Evolutionary conservation across 176 grass and related monocot genomes (phyloP).

Genomic region (Triticum turgidum): DNA sequence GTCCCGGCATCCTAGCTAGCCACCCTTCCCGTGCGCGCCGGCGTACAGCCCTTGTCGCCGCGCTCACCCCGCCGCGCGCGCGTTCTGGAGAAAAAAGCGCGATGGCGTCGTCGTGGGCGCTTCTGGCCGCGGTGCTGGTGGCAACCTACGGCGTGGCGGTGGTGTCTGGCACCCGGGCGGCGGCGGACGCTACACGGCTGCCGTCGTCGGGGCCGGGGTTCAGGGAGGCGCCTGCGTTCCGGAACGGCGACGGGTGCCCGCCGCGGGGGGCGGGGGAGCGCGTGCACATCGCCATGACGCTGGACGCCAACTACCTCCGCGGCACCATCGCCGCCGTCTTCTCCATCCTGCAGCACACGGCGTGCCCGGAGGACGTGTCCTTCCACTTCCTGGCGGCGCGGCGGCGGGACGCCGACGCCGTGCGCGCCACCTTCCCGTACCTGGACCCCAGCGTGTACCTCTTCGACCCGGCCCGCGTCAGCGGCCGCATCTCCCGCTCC

Average conservation of each 20-base stretch:
- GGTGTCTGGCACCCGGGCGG: neutral
- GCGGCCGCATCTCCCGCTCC: slow-evolving; percentile 72
- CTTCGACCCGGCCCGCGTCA: slow-evolving; percentile 71
- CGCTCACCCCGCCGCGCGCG: neutral
- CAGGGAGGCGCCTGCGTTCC: slow-evolving; percentile 65
- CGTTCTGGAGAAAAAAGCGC: neutral
- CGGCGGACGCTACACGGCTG: neutral
- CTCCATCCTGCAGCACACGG: slow-evolving; percentile 89
- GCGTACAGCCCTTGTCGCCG: neutral
- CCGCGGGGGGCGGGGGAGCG: slow-evolving; percentile 6
- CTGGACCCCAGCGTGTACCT: slow-evolving; percentile 56
- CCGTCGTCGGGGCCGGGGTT: slow-evolving; percentile 15
- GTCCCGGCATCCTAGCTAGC: neutral
- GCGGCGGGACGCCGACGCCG: neutral
- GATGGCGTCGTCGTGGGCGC: neutral
- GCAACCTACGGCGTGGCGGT: neutral
- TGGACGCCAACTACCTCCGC: slow-evolving; percentile 89
- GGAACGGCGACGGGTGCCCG: slow-evolving; percentile 63
- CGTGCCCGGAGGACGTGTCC: slow-evolving; percentile 70
- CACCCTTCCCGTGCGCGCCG: neutral
- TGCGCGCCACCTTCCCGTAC: slow-evolving; percentile 71
- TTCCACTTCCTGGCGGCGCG: slow-evolving; percentile 72
- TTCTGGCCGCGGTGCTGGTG: neutral
- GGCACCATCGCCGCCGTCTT: slow-evolving; percentile 83
- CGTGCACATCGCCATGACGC: slow-evolving; percentile 85